These are phyloP conservation scores for Casuarina equisetifolia DNA, from an alignment of 306 rosid species.

Conservation along the genomic window DNA sequence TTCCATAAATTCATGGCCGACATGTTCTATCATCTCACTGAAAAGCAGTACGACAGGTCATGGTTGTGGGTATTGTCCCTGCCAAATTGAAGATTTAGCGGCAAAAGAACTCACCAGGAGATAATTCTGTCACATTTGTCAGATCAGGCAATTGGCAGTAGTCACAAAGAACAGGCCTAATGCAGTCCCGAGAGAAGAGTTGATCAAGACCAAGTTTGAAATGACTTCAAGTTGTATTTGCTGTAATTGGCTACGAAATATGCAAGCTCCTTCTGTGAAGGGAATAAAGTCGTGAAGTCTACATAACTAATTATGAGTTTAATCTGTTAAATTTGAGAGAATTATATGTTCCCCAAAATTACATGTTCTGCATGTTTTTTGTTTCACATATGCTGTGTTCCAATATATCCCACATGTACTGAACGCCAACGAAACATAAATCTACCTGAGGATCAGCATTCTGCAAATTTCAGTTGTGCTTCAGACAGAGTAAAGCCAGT, in stretches of 20 bases:
- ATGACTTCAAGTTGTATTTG: too few species aligned
- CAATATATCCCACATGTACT: neutral
- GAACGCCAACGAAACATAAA: too few species aligned
- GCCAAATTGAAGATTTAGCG: neutral
- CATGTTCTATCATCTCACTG: constrained; percentile 89
- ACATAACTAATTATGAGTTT: too few species aligned
- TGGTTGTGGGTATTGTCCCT: neutral
- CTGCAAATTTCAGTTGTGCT: constrained; percentile 77
- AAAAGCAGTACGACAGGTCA: constrained; percentile 19
- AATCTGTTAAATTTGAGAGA: too few species aligned
- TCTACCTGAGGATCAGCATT: constrained; percentile 74
- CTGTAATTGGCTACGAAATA: constrained; percentile 46
- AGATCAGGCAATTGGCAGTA: constrained; percentile 72
- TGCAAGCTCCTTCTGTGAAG: too few species aligned
- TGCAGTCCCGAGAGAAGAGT: constrained; percentile 50
- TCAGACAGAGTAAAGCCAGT: constrained; percentile 83
- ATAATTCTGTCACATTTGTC: constrained; percentile 70
- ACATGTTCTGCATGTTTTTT: too few species aligned
- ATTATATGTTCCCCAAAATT: too few species aligned
- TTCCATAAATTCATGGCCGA: constrained; percentile 87
- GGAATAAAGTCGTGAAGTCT: too few species aligned
- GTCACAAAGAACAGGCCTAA: constrained; percentile 71
- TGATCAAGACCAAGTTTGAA: neutral
- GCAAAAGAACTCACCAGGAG: constrained; percentile 65
- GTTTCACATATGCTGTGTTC: too few species aligned